A percentile compares a stretch with the other conserved stretches of the same genome.
These are phyloP conservation scores for Trichoderma sp. DNA, from an alignment of 2,329 filamentous ascomycete species.

Conservation along the genomic window DNA sequence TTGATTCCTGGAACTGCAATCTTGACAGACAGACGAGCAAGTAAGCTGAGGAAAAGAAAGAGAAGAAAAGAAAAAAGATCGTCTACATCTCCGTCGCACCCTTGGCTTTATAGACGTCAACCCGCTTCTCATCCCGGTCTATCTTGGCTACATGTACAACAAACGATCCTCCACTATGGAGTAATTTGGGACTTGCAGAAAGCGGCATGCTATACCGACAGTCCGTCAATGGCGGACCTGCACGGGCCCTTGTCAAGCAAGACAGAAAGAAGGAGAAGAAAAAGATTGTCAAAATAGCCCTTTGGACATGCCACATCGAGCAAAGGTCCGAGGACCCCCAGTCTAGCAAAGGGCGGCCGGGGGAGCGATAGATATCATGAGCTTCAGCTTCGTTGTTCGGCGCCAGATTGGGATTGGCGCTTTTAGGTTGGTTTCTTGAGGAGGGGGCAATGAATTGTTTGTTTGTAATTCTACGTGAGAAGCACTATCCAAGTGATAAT, in stretches of 20 bases:
- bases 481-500: not conserved
- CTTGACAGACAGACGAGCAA: not conserved
- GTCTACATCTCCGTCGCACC: not conserved
- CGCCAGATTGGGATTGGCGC: not conserved
- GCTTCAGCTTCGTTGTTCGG: not conserved
- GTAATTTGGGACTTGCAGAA: not conserved
- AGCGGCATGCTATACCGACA: not conserved
- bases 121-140: not conserved
- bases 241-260: not conserved
- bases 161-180: not conserved
- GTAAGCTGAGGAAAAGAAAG: not conserved
- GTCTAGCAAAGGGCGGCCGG: not conserved
- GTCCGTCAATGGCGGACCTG: not conserved
- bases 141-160: not conserved
- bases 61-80: not conserved
- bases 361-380: not conserved
- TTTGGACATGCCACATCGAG: slow-evolving; percentile 9
- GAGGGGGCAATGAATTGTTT: not conserved
- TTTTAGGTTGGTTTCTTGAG: not conserved
- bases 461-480: not conserved
- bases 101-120: not conserved
- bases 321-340: not conserved
- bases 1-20: not conserved
- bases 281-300: not conserved
- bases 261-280: not conserved